Evolutionary conservation across 345 rosid species (phyloP).

Genomic region (Linum trigynum): DNA sequence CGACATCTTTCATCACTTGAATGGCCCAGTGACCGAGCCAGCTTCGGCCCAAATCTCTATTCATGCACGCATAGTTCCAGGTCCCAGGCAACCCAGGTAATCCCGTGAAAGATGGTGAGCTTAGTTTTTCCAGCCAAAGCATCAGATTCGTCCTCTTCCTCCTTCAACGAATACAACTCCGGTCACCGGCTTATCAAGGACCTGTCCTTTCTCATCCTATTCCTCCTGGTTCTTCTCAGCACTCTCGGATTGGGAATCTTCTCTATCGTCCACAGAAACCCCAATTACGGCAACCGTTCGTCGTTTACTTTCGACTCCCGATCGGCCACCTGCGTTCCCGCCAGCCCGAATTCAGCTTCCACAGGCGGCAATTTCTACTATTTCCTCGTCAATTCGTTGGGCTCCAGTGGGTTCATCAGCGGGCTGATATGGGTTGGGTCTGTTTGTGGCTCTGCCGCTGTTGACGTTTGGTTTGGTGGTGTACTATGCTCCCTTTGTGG

Average conservation of each 20-base stretch:
- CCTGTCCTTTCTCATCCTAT: slow-evolving; percentile 60
- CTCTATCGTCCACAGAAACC: slow-evolving; percentile 49
- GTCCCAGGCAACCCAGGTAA: too few relatives aligned
- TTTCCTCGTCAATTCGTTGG: too few relatives aligned
- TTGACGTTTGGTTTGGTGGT: slow-evolving; percentile 45
- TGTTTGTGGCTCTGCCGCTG: slow-evolving; percentile 56
- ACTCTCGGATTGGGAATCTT: slow-evolving; percentile 79
- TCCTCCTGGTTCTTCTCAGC: slow-evolving; percentile 41
- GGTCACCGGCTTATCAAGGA: slow-evolving; percentile 60
- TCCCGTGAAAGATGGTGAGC: slow-evolving; percentile 78
- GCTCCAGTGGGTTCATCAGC: too few relatives aligned
- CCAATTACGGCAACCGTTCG: slow-evolving; percentile 34
- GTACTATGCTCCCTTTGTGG: slow-evolving; percentile 63
- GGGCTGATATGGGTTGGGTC: too few relatives aligned
- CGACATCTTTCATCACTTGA: too few relatives aligned
- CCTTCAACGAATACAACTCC: slow-evolving; percentile 31
- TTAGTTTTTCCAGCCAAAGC: slow-evolving; percentile 42
- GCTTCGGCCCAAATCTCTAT: too few relatives aligned
- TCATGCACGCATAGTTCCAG: too few relatives aligned
- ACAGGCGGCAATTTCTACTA: too few relatives aligned
- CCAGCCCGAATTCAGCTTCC: too few relatives aligned
- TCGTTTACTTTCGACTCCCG: slow-evolving; percentile 44
- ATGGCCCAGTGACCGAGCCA: too few relatives aligned
- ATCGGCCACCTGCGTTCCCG: slow-evolving; percentile 45
- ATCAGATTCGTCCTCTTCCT: slow-evolving; percentile 18